These are phyloP conservation scores for Cucurbita argyrosperma DNA, from an alignment of 306 rosid genomes.

Conservation along the genomic window DNA sequence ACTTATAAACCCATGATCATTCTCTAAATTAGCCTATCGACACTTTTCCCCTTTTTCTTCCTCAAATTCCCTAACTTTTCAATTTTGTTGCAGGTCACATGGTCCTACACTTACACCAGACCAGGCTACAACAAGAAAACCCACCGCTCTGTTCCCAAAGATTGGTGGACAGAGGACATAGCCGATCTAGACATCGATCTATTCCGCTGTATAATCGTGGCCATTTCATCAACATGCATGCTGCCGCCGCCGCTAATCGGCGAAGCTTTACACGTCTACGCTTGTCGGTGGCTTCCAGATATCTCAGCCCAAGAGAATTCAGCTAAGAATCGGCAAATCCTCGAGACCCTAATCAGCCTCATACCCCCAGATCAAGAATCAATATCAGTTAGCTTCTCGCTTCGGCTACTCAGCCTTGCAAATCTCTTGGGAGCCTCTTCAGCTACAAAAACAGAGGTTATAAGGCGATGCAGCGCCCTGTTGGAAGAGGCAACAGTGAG, in stretches of 20 bases:
- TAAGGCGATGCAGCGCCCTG: conserved; percentile 57
- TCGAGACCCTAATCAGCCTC: conserved; percentile 64
- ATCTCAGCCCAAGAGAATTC: conserved; percentile 17
- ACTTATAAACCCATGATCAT: too few species aligned
- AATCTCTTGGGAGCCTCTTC: conserved; percentile 46
- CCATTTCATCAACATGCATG: conserved; percentile 52
- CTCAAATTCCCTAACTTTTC: too few species aligned
- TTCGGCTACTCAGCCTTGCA: conserved; percentile 49
- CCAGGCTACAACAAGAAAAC: conserved; percentile 64
- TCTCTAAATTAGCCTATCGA: too few species aligned
- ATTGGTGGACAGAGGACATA: conserved; percentile 98
- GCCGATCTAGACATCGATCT: conserved; percentile 77
- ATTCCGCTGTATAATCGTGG: conserved; percentile 59
- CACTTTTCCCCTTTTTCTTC: too few species aligned
- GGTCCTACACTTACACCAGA: conserved; percentile 97
- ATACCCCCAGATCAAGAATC: conserved; percentile 77
- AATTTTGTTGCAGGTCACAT: conserved; percentile 38
- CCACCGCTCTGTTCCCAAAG: conserved; percentile 69
- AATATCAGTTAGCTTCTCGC: conserved; percentile 64
- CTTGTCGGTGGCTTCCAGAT: conserved; percentile 60
- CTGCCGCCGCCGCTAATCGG: conserved; percentile 80
- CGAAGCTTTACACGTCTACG: conserved; percentile 88
- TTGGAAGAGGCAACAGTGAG: conserved; percentile 70
- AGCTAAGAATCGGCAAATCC: conserved; percentile 38
- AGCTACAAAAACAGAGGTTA: conserved; percentile 49